Evolutionary conservation across 306 rosid species (phyloP), one percentile per base, ranked within the genome.

Genomic region (Casuarina cunninghamiana): DNA sequence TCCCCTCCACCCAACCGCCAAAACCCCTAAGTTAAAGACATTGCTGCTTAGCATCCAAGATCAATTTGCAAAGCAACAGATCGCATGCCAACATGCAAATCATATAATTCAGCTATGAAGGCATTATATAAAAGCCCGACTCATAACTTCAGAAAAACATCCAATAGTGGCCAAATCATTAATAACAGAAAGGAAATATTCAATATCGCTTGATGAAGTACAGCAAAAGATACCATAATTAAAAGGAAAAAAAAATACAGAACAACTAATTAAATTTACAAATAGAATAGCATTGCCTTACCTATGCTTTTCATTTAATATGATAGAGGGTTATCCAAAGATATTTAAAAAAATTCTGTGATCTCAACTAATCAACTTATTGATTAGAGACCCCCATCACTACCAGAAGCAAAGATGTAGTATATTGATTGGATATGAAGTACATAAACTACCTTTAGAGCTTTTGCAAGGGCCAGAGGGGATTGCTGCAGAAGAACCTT

Each of bases 381-480:
- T 16, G 13, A 66, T 66, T 39, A 45, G 50, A 35, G 38, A 63
- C 15, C 69, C 1, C 65, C 38, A 39, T 21, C 65, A 68, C n/a
- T 65, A 43, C 61, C 4, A 63, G 60, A 10, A 32, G 10, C 41
- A 75, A 45, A 49, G 51, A 41, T 16, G 42, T 45, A 71, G 26
- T 63, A 16, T 44, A 62, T 69, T 38, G 73, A 73, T 43, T 48
- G 11, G 26, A 53, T 17, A 73, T 45, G 16, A 75, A 41, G 62
- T 16, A 58, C 55, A 70, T 45, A 54, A 37, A 75, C 75, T 77
- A 95, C 99, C 99, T 96, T 96, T 42, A 96, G 73, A 81, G 99
- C 99, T 87, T 96, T 96, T 0, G 96, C 93, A 81, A 96, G 97
- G 77, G 98, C 98, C 93, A 96, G 81, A 80, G 99, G 99, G n/a